These are phyloP conservation scores for Phytophthora cryptogea DNA, from an alignment of 352 stramenopile genomes.

Conservation along the genomic window DNA sequence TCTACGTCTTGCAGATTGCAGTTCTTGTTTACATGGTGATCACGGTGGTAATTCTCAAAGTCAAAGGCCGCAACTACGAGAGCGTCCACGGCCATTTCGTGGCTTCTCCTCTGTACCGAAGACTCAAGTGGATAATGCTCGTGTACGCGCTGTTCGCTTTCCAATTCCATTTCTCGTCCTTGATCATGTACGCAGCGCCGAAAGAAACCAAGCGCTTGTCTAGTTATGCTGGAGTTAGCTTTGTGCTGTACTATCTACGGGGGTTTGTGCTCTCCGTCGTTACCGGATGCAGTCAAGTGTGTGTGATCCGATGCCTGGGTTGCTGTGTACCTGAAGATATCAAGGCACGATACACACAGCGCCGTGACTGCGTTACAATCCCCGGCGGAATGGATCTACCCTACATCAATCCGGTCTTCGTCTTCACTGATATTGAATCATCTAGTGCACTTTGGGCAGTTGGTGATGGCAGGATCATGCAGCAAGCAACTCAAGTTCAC, in stretches of 20 bases:
- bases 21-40: conserved; percentile 37
- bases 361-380: conserved; percentile 15
- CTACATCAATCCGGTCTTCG: conserved; percentile 47
- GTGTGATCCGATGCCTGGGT: conserved; percentile 35
- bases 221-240: conserved; percentile 35
- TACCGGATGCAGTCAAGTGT: conserved; percentile 49
- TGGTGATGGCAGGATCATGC: conserved; percentile 40
- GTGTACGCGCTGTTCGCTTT: conserved; percentile 54
- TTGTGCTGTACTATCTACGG: conserved; percentile 48
- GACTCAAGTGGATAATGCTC: conserved; percentile 56
- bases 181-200: conserved; percentile 42
- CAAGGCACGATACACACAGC: conserved; percentile 31
- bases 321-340: conserved; percentile 46
- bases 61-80: conserved; percentile 45
- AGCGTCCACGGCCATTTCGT: conserved; percentile 49
- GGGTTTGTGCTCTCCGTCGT: conserved; percentile 45
- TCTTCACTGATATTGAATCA: conserved; percentile 66
- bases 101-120: conserved; percentile 47
- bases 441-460: conserved; percentile 52
- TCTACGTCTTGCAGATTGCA: conserved; percentile 36
- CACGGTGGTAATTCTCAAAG: conserved; percentile 35
- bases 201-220: conserved; percentile 12
- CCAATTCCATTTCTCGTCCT: conserved; percentile 52
- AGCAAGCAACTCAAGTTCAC: conserved; percentile 39
- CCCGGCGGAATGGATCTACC: conserved; percentile 10